Evolutionary conservation across 176 grass and related monocot genomes (phyloP), one percentile per base, ranked within the genome.

Genomic region (Carex littledalei): DNA sequence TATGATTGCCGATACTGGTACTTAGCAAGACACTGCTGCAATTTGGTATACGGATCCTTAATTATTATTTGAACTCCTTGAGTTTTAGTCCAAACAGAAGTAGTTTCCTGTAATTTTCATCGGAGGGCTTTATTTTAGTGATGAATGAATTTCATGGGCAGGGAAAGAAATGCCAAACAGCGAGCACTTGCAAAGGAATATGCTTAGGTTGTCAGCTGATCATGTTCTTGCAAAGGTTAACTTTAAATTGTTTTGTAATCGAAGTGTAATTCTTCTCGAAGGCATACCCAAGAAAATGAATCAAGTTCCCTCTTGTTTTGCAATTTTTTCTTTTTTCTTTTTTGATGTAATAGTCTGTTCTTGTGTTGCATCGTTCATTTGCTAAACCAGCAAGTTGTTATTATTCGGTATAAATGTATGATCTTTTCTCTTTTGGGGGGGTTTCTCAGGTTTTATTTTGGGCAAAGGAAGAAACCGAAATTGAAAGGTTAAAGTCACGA

Each of bases 221-320:
- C 90, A 89, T 91, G 87, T 99, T 59, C 90, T 99, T 84, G 85
- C 75, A 84, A 99, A 99, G 96, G 96, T 95, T 62, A 82, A 35
- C 67, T 59, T 92, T 50, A 59, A 41, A 84, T 78, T 13, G 5
- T 49, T 4, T 63, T 49, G 10, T 65, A 79, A 45, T 41, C 47
- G 15, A 63, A 55, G 50, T 55, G 73, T 55, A 22, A 3, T 16
- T 1, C 45, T 56, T 29, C 34, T 31, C 26, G 13, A 31, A 29
- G 8, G 50, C 4, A 6, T 75, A 4, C 71, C n/a, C 20, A 75
- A 31, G 43, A 15, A 74, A 75, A 74, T 50, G n/a, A 74, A 50
- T 50, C 43, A 45, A 26, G 20, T 41, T 53, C 22, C 22, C 73
- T 10, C 45, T 78, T 78, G 12, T 54, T 78, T 55, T 78, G 72